Evolutionary conservation across 805 yeast species (phyloP).

Genomic region (Monosporozyma solicola): DNA sequence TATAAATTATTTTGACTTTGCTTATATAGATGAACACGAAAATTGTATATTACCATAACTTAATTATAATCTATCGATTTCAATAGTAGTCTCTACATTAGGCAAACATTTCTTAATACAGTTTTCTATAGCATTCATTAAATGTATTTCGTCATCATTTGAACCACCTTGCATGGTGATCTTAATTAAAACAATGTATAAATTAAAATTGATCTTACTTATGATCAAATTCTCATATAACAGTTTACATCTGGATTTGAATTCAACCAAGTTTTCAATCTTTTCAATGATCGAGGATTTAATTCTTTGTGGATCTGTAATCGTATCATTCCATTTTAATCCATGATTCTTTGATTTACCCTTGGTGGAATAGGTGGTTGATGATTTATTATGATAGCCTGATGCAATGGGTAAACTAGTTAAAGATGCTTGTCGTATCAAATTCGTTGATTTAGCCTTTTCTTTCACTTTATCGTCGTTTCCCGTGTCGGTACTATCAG

Average conservation of each 20-base stretch:
- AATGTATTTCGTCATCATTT: conserved; percentile 54
- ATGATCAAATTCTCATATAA: conserved; percentile 37
- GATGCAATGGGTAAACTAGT: conserved; percentile 14
- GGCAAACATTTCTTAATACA: conserved; percentile 19
- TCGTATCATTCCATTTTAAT: conserved; percentile 1
- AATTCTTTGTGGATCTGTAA: conserved; percentile 16
- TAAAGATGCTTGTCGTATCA: conserved; percentile 7
- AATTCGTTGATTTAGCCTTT: background rate
- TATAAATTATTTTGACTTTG: background rate
- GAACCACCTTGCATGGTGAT: conserved; percentile 60
- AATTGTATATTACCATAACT: background rate
- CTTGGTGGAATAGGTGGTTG: background rate
- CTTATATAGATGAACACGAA: background rate
- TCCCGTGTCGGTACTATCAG: conserved; percentile 8
- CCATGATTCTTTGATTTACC: background rate
- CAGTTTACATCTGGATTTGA: conserved; percentile 41
- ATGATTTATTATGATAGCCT: background rate
- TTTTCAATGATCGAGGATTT: conserved; percentile 35
- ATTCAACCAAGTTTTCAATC: conserved; percentile 43
- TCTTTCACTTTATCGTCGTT: conserved; percentile 1
- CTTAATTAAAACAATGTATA: conserved; percentile 48
- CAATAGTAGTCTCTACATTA: conserved; percentile 25
- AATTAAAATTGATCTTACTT: conserved; percentile 53
- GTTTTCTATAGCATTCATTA: conserved; percentile 32
- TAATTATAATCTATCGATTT: conserved; percentile 17